These are phyloP conservation scores for Monoraphidium neglectum DNA, from an alignment of 139 green algal species.

Conservation along the genomic window DNA sequence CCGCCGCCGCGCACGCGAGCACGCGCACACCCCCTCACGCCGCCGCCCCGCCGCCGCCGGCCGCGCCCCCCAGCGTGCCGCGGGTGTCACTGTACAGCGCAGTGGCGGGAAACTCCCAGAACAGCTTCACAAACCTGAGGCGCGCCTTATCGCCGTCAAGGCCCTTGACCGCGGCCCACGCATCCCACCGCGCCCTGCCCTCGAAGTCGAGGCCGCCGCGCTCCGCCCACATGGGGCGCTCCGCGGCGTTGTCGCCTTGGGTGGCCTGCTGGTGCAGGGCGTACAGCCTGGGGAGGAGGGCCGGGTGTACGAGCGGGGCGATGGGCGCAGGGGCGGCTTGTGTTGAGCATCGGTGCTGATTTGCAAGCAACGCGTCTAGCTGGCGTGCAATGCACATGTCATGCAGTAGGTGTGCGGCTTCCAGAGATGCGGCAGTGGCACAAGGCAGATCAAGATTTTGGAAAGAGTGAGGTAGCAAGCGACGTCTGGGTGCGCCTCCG, in stretches of 20 bases:
- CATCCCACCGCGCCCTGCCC: constrained; percentile 82
- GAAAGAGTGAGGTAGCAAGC: no score
- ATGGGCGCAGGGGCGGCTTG: no score
- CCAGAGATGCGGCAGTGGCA: no score
- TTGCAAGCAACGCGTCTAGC: no score
- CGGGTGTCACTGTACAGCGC: constrained; percentile 77
- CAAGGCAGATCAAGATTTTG: no score
- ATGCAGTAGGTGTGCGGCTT: no score
- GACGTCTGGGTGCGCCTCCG: no score
- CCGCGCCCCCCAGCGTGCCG: constrained; percentile 17
- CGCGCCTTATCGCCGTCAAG: constrained; percentile 63
- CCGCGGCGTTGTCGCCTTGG: constrained; percentile 75
- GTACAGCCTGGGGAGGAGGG: constrained; percentile 77
- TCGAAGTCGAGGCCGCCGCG: constrained; percentile 95
- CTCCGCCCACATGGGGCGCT: constrained; percentile 92
- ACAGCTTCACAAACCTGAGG: constrained; percentile 78
- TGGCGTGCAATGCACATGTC: no score
- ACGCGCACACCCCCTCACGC: no score
- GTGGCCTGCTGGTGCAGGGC: constrained; percentile 63
- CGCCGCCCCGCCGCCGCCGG: no score
- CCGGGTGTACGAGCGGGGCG: background rate
- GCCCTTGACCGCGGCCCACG: constrained; percentile 81
- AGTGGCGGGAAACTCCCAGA: constrained; percentile 76
- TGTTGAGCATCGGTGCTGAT: no score
- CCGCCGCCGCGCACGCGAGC: no score